Base-by-base conservation (phyloP, 2,329 filamentous ascomycete genomes). In the Diaporthe sp. region DNA sequence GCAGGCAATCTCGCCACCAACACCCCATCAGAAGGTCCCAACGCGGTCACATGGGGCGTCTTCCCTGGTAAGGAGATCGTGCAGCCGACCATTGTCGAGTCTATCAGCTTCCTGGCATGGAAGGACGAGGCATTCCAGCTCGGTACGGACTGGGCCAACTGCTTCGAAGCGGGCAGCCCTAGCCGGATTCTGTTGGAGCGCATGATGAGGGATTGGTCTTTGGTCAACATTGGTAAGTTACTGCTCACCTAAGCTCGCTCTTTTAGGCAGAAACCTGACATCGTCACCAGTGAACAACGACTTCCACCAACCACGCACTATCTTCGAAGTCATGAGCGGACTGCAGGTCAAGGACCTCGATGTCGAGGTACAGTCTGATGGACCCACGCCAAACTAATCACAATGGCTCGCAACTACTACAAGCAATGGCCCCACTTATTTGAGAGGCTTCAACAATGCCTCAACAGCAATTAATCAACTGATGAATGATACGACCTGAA, bases 51-150 rank as follows among this genome's bases (percentile, higher is more conserved):
- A 2, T 99, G 97, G 97, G 97, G 97, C 85, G 97, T 99, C 46
- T 99, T 98, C 87, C 96, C 97, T 0, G 97, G 97, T 75, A 98
- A 98, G 84, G 97, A 99, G 85, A 98, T 99, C 82, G 96, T 99
- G n/a, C 97, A 99, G 84, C 97, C 97, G 19, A 99, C 97, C n/a
- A 98, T 99, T 80, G 97, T 99, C 71, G 97, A 99, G 86, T 97
- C 95, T 25, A 93, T 99, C 83, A 98, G 95, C 83, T 99, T 99
- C 90, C 88, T 99, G 72, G 97, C 97, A 3, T 99, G 97, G 97
- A 98, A 98, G 86, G 97, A 99, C 79, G 97, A 99, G 85, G 97
- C 98, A 22, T 99, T 95, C 88, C 92, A 94, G 77, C 90, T 99
- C 13, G 97, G 97, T 73, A 90, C 94, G 75, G 96, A 99, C 82